phyloP scores from a whole-genome alignment of 495 filamentous ascomycete species.

The Delitschia confertaspora region DNA sequence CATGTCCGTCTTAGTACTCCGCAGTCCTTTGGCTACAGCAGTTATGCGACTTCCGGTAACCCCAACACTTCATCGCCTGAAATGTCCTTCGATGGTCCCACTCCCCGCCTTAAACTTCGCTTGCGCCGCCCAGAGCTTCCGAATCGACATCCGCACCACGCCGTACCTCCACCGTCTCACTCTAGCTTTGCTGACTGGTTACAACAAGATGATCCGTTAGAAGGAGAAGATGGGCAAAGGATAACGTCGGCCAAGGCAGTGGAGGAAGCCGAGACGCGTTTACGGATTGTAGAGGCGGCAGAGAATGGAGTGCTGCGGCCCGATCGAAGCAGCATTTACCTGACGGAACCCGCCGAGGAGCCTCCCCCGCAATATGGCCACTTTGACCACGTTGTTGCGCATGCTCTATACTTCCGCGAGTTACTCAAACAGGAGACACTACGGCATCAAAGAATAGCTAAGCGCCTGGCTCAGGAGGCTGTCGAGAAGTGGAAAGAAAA shows the following conservation, averaged over 20 bases:
- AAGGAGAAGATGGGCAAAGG: slow-evolving; percentile 37
- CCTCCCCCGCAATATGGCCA: slow-evolving; percentile 73
- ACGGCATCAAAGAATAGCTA: slow-evolving; percentile 60
- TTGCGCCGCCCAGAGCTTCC: slow-evolving; percentile 15
- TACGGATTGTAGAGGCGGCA: slow-evolving; percentile 58
- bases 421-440: slow-evolving; percentile 68
- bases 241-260: slow-evolving; percentile 50
- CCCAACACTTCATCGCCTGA: slow-evolving; percentile 2
- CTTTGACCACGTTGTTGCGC: slow-evolving; percentile 71
- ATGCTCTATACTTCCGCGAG: slow-evolving; percentile 69
- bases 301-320: slow-evolving; percentile 64
- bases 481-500: slow-evolving; percentile 51
- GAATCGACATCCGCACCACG: slow-evolving; percentile 42
- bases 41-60: background rate
- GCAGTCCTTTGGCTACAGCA: background rate
- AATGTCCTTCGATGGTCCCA: slow-evolving; percentile 1
- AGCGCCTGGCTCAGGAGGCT: slow-evolving; percentile 46
- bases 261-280: slow-evolving; percentile 47
- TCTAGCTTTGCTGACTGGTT: slow-evolving; percentile 51
- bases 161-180: slow-evolving; percentile 39
- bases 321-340: slow-evolving; percentile 62
- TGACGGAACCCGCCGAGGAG: slow-evolving; percentile 65
- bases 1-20: slow-evolving; percentile 5
- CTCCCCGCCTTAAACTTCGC: slow-evolving; percentile 20
- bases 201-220: slow-evolving; percentile 39